These are phyloP conservation scores for Botryosphaeria dothidea DNA, from an alignment of 2,329 filamentous ascomycete species.

Conservation along the genomic window DNA sequence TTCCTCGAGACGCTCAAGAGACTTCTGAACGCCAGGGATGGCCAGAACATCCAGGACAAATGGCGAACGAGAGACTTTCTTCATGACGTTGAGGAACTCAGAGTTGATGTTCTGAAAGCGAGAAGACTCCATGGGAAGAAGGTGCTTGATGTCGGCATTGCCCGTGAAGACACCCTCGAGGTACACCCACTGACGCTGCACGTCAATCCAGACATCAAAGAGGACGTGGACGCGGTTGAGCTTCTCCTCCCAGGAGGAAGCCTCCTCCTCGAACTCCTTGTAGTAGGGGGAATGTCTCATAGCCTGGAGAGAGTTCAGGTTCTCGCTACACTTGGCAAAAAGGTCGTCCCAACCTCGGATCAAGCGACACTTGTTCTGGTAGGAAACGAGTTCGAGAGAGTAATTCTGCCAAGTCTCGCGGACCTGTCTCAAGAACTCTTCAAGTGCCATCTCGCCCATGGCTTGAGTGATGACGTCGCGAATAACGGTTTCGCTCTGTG, in stretches of 20 bases:
- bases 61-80: slow-evolving; percentile 96
- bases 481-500: slow-evolving; percentile 82
- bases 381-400: slow-evolving; percentile 88
- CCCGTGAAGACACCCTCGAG: slow-evolving; percentile 98
- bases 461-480: slow-evolving; percentile 93
- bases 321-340: slow-evolving; percentile 97
- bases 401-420: slow-evolving; percentile 97
- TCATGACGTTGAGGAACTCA: slow-evolving; percentile 98
- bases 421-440: slow-evolving; percentile 95
- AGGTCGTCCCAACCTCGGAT: slow-evolving; percentile 98
- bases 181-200: slow-evolving; percentile 99
- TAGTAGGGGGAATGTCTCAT: slow-evolving; percentile 99
- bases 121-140: slow-evolving; percentile 93
- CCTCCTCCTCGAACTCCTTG: slow-evolving; percentile 98
- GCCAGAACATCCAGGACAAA: slow-evolving; percentile 94
- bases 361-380: slow-evolving; percentile 96
- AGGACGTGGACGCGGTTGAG: slow-evolving; percentile 95
- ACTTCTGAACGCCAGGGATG: slow-evolving; percentile 94
- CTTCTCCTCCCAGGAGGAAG: slow-evolving; percentile 95
- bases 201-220: slow-evolving; percentile 99
- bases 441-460: slow-evolving; percentile 95
- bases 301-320: slow-evolving; percentile 93
- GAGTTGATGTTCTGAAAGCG: slow-evolving; percentile 99
- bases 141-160: slow-evolving; percentile 97
- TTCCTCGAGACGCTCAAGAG: slow-evolving; percentile 91